phyloP scores from a whole-genome alignment of 164 flowering plant species.

The Euptelea pleiosperma region DNA sequence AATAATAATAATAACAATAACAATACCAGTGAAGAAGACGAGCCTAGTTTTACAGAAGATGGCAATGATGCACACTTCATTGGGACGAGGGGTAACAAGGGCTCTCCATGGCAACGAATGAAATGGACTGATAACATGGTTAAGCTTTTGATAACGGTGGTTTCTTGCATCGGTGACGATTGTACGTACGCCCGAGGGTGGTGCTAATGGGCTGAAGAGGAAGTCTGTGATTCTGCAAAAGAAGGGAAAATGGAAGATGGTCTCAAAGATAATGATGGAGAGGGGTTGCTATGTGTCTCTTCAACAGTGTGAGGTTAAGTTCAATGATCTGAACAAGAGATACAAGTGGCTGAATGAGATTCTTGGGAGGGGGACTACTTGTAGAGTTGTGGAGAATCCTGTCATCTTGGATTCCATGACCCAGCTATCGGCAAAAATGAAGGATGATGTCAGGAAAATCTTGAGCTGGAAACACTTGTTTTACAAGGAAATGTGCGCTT shows the following conservation, averaged over 20 bases:
- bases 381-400: slow-evolving; percentile 64
- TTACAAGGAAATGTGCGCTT: slow-evolving; percentile 67
- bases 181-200: slow-evolving; percentile 30
- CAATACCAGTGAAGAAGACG: slow-evolving; percentile 36
- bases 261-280: slow-evolving; percentile 52
- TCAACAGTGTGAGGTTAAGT: too few species aligned
- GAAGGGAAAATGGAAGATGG: slow-evolving; percentile 70
- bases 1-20: too few species aligned
- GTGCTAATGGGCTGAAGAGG: slow-evolving; percentile 36
- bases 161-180: slow-evolving; percentile 60
- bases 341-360: slow-evolving; percentile 63
- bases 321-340: slow-evolving; percentile 67
- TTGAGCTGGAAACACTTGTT: slow-evolving; percentile 67
- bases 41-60: too few species aligned
- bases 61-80: slow-evolving; percentile 20
- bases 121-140: too few species aligned
- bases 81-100: slow-evolving; percentile 36
- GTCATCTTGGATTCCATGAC: slow-evolving; percentile 50
- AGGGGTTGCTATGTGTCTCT: slow-evolving; percentile 61
- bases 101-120: slow-evolving; percentile 62
- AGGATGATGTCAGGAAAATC: slow-evolving; percentile 59
- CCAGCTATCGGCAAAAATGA: slow-evolving; percentile 45
- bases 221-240: slow-evolving; percentile 43
- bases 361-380: slow-evolving; percentile 57
- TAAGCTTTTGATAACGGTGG: slow-evolving; percentile 54